Base-by-base conservation (phyloP, 345 rosid species). In the Gossypium turneri region DNA sequence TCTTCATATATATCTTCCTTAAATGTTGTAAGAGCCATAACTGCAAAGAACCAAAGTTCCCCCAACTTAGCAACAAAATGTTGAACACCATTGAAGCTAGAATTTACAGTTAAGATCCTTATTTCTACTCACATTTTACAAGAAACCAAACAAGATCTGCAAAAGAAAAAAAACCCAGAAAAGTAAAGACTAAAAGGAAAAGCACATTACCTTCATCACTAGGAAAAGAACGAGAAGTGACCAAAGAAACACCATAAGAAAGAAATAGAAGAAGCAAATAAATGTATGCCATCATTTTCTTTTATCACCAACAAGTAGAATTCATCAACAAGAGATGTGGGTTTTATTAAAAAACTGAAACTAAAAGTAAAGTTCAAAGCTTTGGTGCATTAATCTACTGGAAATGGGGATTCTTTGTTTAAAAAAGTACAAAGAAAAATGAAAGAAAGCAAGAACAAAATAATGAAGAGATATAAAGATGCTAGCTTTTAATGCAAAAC, bases 1-100 rank as follows among this genome's bases (percentile, higher is more conserved):
- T 96, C 99, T 75, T 93, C 98, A 78, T 82, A 89, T 78, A 93
- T 85, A 57, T 89, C 93, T 86, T 90, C 94, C 88, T 90, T 93
- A 82, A 96, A 90, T 73, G 90, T 76, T 22, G 62, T 80, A 27
- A 96, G 92, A 5, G 92, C 94, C 85, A 53, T 79, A 85, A 82
- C 99, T 96, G 77, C 20, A 61, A 50, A 80, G 70, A 76, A 41
- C 57, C 55, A 76, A 27, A 50, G 69, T 34, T 77, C 75, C 56
- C 75, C 56, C 38, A 65, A 75, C 27, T 81, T 34, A 84, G 85
- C 27, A 62, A 78, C 41, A 59, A 47, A 53, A 12, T 47, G 3
- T 47, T 47, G 41, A 34, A 34, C 41, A 34, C 41, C 41, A 50
- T 52, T 52, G 56, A 52, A 52, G 56, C 56, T 52, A 52, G 19